Conservation (phyloP, 23 red algal genomes). For the Pyropia yezoensis region DNA sequence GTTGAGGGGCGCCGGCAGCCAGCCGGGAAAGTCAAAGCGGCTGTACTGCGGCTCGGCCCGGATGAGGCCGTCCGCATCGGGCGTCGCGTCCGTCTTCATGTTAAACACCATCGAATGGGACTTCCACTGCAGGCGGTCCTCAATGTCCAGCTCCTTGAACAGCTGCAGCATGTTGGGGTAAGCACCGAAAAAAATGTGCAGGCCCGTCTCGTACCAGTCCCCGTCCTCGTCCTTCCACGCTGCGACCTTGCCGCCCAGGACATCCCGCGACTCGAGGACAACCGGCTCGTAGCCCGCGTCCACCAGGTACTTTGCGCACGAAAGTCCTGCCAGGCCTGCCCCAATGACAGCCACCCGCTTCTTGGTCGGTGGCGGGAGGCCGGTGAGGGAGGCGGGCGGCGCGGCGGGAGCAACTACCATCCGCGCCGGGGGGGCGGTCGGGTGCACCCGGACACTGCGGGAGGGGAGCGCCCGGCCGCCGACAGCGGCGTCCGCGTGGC, state of each 20-base stretch:
- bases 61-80: constrained; percentile 27
- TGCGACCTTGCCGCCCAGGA: constrained; percentile 96
- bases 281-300: constrained; percentile 59
- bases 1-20: constrained; percentile 84
- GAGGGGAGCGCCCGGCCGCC: no score
- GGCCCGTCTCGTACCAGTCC: constrained; percentile 98
- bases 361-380: no score
- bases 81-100: constrained; percentile 29
- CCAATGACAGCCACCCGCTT: constrained; percentile 62
- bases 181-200: constrained; percentile 98
- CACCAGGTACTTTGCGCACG: constrained; percentile 94
- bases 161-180: constrained; percentile 94
- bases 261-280: constrained; percentile 82
- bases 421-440: no score
- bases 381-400: no score
- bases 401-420: no score
- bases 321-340: constrained; percentile 89
- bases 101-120: constrained; percentile 98
- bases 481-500: no score
- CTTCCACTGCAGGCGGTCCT: constrained; percentile 95
- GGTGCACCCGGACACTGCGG: no score
- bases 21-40: constrained; percentile 84
- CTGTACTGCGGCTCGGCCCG: constrained; percentile 49
- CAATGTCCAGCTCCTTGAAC: constrained; percentile 77
- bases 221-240: constrained; percentile 96